A percentile compares a stretch with the other conserved stretches of the same genome.
These are phyloP conservation scores for Cardamine chenopodiifolia DNA, from an alignment of 345 rosid species.

Conservation along the genomic window DNA sequence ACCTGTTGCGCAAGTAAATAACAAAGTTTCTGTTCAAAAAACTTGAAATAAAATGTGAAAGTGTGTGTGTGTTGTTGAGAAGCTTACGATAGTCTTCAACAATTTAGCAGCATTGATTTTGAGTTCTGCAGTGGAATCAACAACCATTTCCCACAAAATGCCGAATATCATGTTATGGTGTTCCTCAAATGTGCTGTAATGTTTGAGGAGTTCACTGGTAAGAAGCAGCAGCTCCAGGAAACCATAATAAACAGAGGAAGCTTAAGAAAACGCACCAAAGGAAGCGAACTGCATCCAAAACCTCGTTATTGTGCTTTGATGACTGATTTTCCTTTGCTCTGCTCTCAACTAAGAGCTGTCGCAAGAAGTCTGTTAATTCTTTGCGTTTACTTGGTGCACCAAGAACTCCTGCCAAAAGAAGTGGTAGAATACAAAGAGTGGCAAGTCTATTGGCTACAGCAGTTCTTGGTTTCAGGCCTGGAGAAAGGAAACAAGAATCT, in stretches of 20 bases:
- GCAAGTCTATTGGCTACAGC: constrained; percentile 76
- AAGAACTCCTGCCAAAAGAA: constrained; percentile 90
- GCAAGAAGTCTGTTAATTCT: constrained; percentile 67
- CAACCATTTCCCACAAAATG: constrained; percentile 96
- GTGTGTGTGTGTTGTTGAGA: constrained; percentile 27
- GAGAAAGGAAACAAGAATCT: constrained; percentile 36
- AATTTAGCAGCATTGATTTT: constrained; percentile 78
- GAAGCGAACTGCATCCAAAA: constrained; percentile 82
- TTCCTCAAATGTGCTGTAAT: constrained; percentile 76
- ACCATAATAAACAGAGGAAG: constrained; percentile 10
- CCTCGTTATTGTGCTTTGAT: constrained; percentile 54
- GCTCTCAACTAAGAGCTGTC: constrained; percentile 72
- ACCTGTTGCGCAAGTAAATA: constrained; percentile 53
- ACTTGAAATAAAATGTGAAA: not conserved
- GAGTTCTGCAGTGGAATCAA: constrained; percentile 74
- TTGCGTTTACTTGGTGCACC: constrained; percentile 80
- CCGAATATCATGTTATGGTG: constrained; percentile 82
- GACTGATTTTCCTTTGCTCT: constrained; percentile 59
- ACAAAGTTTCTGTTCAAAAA: not conserved
- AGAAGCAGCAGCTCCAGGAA: constrained; percentile 25
- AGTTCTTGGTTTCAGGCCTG: constrained; percentile 90
- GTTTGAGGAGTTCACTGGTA: constrained; percentile 38
- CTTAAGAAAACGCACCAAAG: constrained; percentile 65
- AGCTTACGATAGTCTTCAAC: constrained; percentile 81
- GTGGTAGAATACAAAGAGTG: constrained; percentile 77